A percentile compares a stretch with the other conserved stretches of the same genome.
phyloP scores from a whole-genome alignment of 805 yeast genomes.

The Candida tibetensis region DNA sequence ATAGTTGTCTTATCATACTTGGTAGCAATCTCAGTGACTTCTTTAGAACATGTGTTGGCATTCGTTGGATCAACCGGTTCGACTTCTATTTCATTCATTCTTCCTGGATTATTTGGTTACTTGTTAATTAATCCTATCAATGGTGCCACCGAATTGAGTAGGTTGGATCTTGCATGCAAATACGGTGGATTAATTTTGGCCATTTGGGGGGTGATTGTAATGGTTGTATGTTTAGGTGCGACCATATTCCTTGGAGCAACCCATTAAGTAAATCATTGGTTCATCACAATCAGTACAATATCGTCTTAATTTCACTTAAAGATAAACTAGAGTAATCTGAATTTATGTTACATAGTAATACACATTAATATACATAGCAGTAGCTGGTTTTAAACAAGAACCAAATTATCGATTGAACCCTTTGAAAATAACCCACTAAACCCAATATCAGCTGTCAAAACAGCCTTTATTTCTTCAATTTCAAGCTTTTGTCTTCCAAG shows the following conservation, averaged over 20 bases:
- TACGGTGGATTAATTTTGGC: slow-evolving; percentile 43
- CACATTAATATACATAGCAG: slow-evolving; percentile 5
- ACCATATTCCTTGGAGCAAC: slow-evolving; percentile 44
- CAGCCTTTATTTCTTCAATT: slow-evolving; percentile 1
- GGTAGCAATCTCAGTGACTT: slow-evolving; percentile 55
- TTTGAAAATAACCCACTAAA: not conserved
- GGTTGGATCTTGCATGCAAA: slow-evolving; percentile 31
- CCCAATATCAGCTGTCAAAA: slow-evolving; percentile 3
- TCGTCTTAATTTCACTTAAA: too few species aligned
- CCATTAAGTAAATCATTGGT: too few species aligned
- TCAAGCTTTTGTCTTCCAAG: not conserved
- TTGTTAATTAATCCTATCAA: slow-evolving; percentile 45
- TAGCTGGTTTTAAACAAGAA: not conserved
- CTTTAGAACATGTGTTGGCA: slow-evolving; percentile 67
- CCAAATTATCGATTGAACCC: not conserved
- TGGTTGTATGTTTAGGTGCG: slow-evolving; percentile 53
- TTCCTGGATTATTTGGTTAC: slow-evolving; percentile 77
- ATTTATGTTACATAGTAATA: slow-evolving; percentile 2
- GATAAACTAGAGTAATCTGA: too few species aligned
- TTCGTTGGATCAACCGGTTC: slow-evolving; percentile 84
- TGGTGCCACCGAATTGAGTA: slow-evolving; percentile 24
- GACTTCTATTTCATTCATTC: slow-evolving; percentile 70
- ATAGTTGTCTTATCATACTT: slow-evolving; percentile 50
- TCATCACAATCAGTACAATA: too few species aligned
- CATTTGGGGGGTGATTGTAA: slow-evolving; percentile 53